Evolutionary conservation across 352 stramenopile genomes (phyloP), one percentile per base, ranked within the genome.

Genomic region (Phytophthora fragariae): DNA sequence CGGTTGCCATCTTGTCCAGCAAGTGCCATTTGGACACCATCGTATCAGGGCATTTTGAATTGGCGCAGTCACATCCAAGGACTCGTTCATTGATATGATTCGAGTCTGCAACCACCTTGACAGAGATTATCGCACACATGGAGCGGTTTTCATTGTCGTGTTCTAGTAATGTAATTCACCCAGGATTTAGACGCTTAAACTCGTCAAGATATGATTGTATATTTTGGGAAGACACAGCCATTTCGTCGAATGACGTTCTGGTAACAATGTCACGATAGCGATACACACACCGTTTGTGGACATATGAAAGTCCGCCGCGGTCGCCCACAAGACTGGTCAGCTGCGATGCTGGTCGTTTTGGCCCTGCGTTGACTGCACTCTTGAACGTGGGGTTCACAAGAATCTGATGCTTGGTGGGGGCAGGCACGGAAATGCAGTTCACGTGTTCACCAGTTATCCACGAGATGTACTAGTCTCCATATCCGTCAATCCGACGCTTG

Each of bases 1-100:
- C 54, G 31, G n/a, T 60, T 60, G 12, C 31, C 54, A 46, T 60
- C 54, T 31, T 47, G 29, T 21, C 54, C 17, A 12, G 29, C 54
- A 14, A 60, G 54, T 5, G 54, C 33, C 54, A 60, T 60, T 35
- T 47, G 54, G 17, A n/a, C 14, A 21, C 33, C 54, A 12, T 44
- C 33, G 15, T 47, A 49, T 9, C 29, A 29, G 11, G 41, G 3
- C 19, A 47, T 35, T 47, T 60, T 3, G 33, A 60, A 9, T 60
- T 10, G 14, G 54, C 29, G 17, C 54, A 49, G 31, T 60, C 29
- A 14, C 37, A 44, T 14, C 53, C 53, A 44, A 58, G 8, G 2
- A 58, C 19, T 12, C 49, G 17, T 33, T 55, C 7, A 15, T 55
- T 33, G 21, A 27, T 8, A 33, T 11, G 49, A 6, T 31, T 55